Evolutionary conservation across 352 stramenopile genomes (phyloP), one percentile per base, ranked within the genome.

Genomic region (Phytophthora multivora): DNA sequence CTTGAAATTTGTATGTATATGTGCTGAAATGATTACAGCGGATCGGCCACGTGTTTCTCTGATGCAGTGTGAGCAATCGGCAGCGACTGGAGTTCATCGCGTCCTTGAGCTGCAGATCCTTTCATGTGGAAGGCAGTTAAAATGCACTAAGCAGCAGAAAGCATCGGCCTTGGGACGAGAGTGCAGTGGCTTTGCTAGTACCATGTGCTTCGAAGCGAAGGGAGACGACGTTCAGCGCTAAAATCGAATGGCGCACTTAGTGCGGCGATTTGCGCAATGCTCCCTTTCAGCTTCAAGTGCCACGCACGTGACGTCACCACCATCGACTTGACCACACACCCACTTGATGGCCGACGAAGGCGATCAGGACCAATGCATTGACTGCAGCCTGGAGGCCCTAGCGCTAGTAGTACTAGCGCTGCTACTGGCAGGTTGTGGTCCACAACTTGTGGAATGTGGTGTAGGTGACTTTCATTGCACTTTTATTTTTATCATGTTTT

Each of bases 241-340:
- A 13, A 19, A 43, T 41, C 40, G 31, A 47, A 53, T 65, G 39
- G 57, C 36, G 58, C 58, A 50, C 49, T 59, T 66, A 48, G 40
- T 45, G 40, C 33, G 25, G 42, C 9, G 59, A 61, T 66, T 62
- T 67, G 59, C 59, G 59, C 59, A 67, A 67, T 39, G 33, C 31
- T 23, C 21, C 21, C 11, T 33, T 43, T 40, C 50, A 62, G 50
- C 59, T 67, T 67, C 51, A 67, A 67, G 59, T 62, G 38, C 50
- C 51, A 59, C 51, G 42, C 40, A 5, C 36, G 35, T 51, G 59
- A 67, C 51, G 51, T 67, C 59, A 66, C 51, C 12, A n/a, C 18
- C 6, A 26, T 38, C 21, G 28, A 7, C 18, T 48, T n/a, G 28
- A 33, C 43, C 28, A 65, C 46, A 16, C 28, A 16, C n/a, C n/a